A percentile compares a stretch with the other conserved stretches of the same genome.
Conservation (phyloP, 345 rosid genomes). For the Heritiera littoralis region DNA sequence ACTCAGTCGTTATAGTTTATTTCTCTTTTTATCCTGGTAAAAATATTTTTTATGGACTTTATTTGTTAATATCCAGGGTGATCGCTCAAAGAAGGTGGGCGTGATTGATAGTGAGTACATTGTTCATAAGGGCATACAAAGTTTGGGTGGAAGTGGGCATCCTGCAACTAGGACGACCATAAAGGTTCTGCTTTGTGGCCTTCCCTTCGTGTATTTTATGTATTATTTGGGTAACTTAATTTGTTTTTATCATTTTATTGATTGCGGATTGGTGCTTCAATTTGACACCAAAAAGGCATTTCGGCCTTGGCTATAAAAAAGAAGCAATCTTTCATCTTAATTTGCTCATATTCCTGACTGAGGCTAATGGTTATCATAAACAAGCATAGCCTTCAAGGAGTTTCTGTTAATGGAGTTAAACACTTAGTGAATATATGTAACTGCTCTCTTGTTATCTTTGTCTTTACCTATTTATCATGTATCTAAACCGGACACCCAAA, state of each 20-base stretch:
- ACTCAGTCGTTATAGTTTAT: constrained; percentile 1
- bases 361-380: not conserved
- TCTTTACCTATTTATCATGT: not conserved
- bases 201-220: not conserved
- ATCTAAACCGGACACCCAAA: not conserved
- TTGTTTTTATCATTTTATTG: not conserved
- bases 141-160: constrained; percentile 67
- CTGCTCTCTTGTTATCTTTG: no score
- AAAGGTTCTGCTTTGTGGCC: constrained; percentile 41
- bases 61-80: constrained; percentile 55
- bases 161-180: constrained; percentile 26
- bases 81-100: constrained; percentile 85
- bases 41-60: not conserved
- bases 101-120: constrained; percentile 84
- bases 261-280: not conserved
- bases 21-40: not conserved
- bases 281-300: not conserved
- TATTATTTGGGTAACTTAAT: not conserved
- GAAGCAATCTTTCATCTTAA: constrained; percentile 1
- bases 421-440: not conserved
- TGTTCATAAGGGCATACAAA: constrained; percentile 86
- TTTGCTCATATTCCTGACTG: not conserved
- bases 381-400: not conserved
- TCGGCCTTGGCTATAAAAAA: not conserved
- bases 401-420: not conserved